Conservation (phyloP, 306 rosid species). For the Dryas drummondii region DNA sequence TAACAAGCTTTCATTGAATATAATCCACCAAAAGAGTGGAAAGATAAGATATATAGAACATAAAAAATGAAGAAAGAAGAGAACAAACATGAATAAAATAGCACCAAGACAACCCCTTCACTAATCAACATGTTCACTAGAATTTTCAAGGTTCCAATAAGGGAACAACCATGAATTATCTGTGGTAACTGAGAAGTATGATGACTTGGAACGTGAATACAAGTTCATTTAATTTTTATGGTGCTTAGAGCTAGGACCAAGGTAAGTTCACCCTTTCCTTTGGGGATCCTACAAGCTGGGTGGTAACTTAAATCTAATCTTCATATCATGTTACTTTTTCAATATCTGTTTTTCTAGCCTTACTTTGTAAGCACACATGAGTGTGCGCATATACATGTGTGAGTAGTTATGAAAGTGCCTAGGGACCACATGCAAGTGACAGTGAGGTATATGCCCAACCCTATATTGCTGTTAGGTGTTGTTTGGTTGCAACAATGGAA, state of each 20-base stretch:
- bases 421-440: neutral
- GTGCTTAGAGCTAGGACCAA: neutral
- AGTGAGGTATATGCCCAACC: neutral
- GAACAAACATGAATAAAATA: neutral
- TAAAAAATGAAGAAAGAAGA: neutral
- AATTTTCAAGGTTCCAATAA: too few species aligned
- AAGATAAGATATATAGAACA: too few species aligned
- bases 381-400: too few species aligned
- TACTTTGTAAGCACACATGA: too few species aligned
- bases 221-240: neutral
- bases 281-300: neutral
- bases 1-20: neutral
- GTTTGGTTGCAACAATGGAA: too few species aligned
- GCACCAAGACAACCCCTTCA: neutral
- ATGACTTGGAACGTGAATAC: neutral
- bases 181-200: neutral
- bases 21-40: constrained; percentile 21
- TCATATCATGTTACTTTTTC: too few species aligned
- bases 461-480: neutral
- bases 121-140: neutral
- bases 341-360: too few species aligned
- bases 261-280: neutral
- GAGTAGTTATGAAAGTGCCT: neutral
- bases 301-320: too few species aligned
- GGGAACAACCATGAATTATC: neutral